phyloP scores from a whole-genome alignment of 371 early-diverging fungal species.

The Apophysomyces sp. region DNA sequence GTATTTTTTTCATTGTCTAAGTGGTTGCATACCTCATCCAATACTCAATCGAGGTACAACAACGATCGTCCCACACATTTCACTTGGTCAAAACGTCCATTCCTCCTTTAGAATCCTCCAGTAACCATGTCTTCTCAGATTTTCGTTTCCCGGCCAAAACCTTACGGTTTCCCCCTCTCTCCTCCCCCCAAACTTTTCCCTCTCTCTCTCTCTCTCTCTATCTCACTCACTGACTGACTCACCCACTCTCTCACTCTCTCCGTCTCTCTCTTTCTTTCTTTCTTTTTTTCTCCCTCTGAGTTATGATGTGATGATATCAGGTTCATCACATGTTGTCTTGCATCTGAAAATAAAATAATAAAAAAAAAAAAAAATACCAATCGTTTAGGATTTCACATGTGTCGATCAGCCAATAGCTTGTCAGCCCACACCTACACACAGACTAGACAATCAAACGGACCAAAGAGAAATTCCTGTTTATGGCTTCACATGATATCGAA shows the following conservation, averaged over 20 bases:
- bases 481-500: background rate
- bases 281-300: background rate
- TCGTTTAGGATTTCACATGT: background rate
- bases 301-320: background rate
- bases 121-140: too few relatives aligned
- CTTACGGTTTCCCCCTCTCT: too few relatives aligned
- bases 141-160: too few relatives aligned
- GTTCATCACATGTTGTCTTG: background rate
- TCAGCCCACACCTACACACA: background rate
- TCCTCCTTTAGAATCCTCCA: too few relatives aligned
- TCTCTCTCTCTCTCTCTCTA: too few relatives aligned
- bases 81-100: slow-evolving; percentile 2
- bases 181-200: too few relatives aligned
- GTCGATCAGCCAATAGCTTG: background rate
- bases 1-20: background rate
- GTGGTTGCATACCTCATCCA: background rate
- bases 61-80: background rate
- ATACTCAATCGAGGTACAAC: slow-evolving; percentile 1
- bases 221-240: too few relatives aligned
- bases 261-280: background rate
- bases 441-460: background rate
- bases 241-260: too few relatives aligned
- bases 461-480: background rate
- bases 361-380: too few relatives aligned
- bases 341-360: background rate